Evolutionary conservation across 2,329 filamentous ascomycete genomes (phyloP), one percentile per base, ranked within the genome.

Genomic region (Fusarium dimerum): DNA sequence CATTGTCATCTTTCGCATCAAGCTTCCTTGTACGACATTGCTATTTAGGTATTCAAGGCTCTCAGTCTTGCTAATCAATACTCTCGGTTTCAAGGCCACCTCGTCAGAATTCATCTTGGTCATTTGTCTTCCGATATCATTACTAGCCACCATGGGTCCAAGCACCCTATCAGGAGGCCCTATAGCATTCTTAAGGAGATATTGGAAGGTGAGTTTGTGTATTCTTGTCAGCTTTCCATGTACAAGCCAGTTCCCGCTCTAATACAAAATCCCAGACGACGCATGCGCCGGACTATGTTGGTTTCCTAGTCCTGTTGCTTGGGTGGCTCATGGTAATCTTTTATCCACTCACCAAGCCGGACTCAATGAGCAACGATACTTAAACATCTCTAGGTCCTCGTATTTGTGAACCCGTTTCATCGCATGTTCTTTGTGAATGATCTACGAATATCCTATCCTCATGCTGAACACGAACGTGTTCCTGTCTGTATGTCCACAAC

Each of bases 391-490:
- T 62, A 72, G 71, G 65, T 66, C 45, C 60, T 61, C 26, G 45
- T 66, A 15, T 66, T 72, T 43, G 81, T 90, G 63, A 86, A 87
- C 55, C 94, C 94, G 0, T 97, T 97, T 70, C 92, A 97, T 71
- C 91, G 90, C 73, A 89, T 97, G 84, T 97, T 99, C 75, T 89
- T 85, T 59, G 82, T 97, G 56, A 89, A 92, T 68, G 91, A 97
- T 69, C 81, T 89, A 20, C 78, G 85, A 45, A 91, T 97, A 54
- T 87, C 90, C 59, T 97, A 88, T 66, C 94, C 94, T 1, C 89
- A 96, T 73, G 91, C 94, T 18, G 79, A 88, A 51, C 74, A 88
- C 46, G 92, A 99, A 72, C 84, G 92, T 56, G 94, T 99, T 0
- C 80, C 91, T 8, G 85, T 96, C 13, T 70, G 87, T 88, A 78